These are phyloP conservation scores for Penicillium sclerotigenum DNA, from an alignment of 2,329 filamentous ascomycete genomes.

Conservation along the genomic window DNA sequence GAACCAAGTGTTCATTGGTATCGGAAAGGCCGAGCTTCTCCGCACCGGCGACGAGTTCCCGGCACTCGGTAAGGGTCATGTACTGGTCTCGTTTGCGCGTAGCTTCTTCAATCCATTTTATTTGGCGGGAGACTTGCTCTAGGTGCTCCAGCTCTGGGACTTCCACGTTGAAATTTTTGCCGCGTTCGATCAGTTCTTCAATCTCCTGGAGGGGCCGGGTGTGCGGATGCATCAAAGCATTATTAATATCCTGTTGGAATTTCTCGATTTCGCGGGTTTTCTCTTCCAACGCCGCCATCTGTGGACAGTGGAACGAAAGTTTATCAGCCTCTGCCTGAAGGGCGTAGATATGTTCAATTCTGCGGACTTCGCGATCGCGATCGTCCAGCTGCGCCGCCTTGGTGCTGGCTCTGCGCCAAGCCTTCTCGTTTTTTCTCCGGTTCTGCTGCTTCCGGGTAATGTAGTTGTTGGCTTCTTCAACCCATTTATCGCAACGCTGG, in stretches of 20 bases:
- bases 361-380: constrained; percentile 76
- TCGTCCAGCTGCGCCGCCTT: constrained; percentile 83
- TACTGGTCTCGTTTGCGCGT: constrained; percentile 63
- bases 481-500: constrained; percentile 94
- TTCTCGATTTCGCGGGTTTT: constrained; percentile 78
- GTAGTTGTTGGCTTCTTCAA: constrained; percentile 94
- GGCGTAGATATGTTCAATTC: constrained; percentile 81
- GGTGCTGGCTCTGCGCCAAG: constrained; percentile 68
- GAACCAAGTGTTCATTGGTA: constrained; percentile 74
- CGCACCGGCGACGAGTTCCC: constrained; percentile 73
- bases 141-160: constrained; percentile 83
- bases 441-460: constrained; percentile 97
- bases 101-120: constrained; percentile 84
- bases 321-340: constrained; percentile 79
- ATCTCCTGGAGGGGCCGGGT: constrained; percentile 68
- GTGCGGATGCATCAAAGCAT: constrained; percentile 64
- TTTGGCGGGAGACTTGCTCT: constrained; percentile 74
- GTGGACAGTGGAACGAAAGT: constrained; percentile 88
- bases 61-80: constrained; percentile 73
- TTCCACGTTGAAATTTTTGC: constrained; percentile 85
- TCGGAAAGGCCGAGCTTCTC: constrained; percentile 72
- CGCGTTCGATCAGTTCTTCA: constrained; percentile 86
- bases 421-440: constrained; percentile 88
- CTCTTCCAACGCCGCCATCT: constrained; percentile 81
- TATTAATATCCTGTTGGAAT: constrained; percentile 74